Evolutionary conservation across 257 asterid species (phyloP).

Genomic region (Echites panduratus): DNA sequence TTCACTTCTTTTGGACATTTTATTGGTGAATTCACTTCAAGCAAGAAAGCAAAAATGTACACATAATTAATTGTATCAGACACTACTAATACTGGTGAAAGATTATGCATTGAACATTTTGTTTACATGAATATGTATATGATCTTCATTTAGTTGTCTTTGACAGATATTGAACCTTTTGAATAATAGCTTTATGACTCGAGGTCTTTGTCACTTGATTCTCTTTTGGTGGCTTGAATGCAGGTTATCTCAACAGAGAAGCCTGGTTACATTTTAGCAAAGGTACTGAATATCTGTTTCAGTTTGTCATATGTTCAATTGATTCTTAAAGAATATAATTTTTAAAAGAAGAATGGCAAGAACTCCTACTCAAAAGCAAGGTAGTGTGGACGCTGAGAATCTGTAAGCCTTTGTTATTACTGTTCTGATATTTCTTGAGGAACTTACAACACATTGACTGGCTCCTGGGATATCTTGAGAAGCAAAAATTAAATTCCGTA

Average conservation of each 20-base stretch:
- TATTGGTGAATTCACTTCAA: neutral
- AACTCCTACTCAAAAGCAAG: neutral
- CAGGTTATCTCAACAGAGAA: constrained; percentile 58
- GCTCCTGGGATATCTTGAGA: no score
- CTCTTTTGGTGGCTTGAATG: constrained; percentile 23
- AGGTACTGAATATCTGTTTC: constrained; percentile 39
- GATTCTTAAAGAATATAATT: neutral
- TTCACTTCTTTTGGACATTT: neutral
- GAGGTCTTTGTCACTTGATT: neutral
- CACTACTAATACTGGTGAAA: neutral
- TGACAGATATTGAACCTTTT: neutral
- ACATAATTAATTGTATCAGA: neutral
- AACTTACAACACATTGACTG: neutral
- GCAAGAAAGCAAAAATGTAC: neutral
- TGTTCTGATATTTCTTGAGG: neutral
- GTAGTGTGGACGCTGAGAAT: no score
- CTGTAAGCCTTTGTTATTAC: neutral
- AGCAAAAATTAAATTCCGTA: neutral
- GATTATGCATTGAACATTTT: neutral
- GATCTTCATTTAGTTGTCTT: neutral
- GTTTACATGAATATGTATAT: neutral
- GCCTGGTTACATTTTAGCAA: constrained; percentile 53
- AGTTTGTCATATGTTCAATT: neutral
- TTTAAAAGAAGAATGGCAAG: neutral
- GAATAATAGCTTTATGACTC: neutral